Conservation (phyloP, 306 rosid genomes). For the Trichosanthes truncata region DNA sequence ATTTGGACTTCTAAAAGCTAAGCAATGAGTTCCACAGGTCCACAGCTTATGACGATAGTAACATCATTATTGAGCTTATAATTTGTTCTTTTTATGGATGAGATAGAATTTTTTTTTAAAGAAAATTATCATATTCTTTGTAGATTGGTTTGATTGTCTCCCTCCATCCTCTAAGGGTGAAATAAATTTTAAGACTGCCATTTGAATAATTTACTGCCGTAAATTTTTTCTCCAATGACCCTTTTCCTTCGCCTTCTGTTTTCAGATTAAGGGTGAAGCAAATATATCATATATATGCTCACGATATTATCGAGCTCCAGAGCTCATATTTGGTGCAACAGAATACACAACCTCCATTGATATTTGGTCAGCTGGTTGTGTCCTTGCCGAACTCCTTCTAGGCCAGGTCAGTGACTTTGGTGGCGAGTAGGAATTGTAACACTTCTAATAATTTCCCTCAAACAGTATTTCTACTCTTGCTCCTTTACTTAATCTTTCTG, state of each 20-base stretch:
- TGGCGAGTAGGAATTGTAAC: neutral
- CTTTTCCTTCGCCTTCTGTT: slow-evolving; percentile 5
- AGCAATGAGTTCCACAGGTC: neutral
- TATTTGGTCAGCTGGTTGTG: slow-evolving; percentile 99
- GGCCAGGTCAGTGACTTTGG: slow-evolving; percentile 57
- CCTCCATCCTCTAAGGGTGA: neutral
- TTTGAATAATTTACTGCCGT: neutral
- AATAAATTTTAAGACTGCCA: neutral
- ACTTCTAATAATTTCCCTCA: neutral
- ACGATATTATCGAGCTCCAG: slow-evolving; percentile 95
- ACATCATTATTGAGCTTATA: neutral
- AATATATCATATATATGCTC: slow-evolving; percentile 93
- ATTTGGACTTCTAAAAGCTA: neutral
- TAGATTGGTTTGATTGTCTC: neutral
- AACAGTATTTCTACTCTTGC: neutral
- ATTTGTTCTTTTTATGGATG: neutral
- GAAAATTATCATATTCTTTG: neutral
- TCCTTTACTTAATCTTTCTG: neutral
- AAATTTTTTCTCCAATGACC: neutral
- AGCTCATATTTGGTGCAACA: slow-evolving; percentile 93
- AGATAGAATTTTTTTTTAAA: neutral
- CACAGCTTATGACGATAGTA: neutral
- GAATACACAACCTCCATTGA: slow-evolving; percentile 90
- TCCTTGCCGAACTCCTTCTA: slow-evolving; percentile 92
- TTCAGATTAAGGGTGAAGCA: slow-evolving; percentile 79